Conservation (phyloP, 2,329 filamentous ascomycete species). For the Diaporthe amygdali region DNA sequence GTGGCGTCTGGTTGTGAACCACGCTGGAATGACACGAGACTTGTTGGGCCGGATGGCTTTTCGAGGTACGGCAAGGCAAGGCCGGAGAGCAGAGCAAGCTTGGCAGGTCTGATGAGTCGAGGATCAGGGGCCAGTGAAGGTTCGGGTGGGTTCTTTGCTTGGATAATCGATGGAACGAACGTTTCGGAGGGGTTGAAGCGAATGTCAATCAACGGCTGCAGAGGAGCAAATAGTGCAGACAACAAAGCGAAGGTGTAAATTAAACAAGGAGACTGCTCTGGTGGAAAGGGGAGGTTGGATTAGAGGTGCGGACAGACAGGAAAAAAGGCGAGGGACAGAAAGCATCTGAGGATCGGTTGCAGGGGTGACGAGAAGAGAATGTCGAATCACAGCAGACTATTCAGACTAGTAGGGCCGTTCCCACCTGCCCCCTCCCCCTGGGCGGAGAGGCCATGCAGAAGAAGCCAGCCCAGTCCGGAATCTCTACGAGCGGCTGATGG, state of each 20-base stretch:
- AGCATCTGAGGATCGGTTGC: slow-evolving; percentile 23
- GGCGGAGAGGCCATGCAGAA: not conserved
- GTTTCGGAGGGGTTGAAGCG: slow-evolving; percentile 10
- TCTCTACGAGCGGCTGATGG: not conserved
- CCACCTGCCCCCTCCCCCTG: not conserved
- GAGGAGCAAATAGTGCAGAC: not conserved
- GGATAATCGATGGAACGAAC: not conserved
- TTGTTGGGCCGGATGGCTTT: not conserved
- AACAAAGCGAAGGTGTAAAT: slow-evolving; percentile 20
- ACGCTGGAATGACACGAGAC: not conserved
- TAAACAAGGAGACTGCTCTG: not conserved
- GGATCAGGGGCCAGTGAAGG: slow-evolving; percentile 2
- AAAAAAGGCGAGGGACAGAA: slow-evolving; percentile 6
- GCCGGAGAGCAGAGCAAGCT: not conserved
- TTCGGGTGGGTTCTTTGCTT: not conserved
- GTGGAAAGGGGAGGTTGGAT: not conserved
- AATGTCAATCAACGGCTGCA: not conserved
- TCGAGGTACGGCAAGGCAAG: not conserved
- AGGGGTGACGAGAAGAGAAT: slow-evolving; percentile 16
- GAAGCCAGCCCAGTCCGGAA: slow-evolving; percentile 6
- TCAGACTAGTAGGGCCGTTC: slow-evolving; percentile 6
- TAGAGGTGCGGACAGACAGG: slow-evolving; percentile 9
- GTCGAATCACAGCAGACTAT: slow-evolving; percentile 19
- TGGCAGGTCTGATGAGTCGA: slow-evolving; percentile 5
- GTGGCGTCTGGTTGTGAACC: slow-evolving; percentile 2